These are phyloP conservation scores for Nannizzia gypsea DNA, from an alignment of 2,329 filamentous ascomycete genomes.

Conservation along the genomic window DNA sequence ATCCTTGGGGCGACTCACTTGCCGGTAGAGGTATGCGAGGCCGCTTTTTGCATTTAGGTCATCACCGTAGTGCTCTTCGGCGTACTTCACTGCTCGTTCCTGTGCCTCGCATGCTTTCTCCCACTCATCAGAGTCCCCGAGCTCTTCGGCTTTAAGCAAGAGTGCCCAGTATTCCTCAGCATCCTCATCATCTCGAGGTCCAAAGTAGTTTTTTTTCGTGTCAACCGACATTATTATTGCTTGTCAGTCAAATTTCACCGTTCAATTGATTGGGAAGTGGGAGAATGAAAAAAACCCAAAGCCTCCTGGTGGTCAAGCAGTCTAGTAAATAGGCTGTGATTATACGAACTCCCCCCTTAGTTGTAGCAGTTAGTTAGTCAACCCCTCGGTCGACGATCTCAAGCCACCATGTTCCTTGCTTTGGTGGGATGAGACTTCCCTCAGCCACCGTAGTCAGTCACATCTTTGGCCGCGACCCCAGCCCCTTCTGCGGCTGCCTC, in stretches of 20 bases:
- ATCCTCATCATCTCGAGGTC: neutral
- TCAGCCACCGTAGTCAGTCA: neutral
- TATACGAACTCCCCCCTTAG: neutral
- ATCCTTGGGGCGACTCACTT: slow-evolving; percentile 13
- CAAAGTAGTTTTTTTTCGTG: neutral
- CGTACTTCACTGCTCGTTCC: neutral
- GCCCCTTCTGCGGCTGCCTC: no score
- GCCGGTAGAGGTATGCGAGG: neutral
- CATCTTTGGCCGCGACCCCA: no score
- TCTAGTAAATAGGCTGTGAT: no score
- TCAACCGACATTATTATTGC: neutral
- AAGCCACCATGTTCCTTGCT: neutral
- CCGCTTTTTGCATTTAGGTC: neutral
- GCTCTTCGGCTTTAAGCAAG: neutral
- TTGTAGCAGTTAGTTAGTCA: no score
- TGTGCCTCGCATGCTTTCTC: neutral
- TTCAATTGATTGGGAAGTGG: neutral
- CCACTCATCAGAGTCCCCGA: neutral
- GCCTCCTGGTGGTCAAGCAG: neutral
- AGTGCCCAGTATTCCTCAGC: neutral
- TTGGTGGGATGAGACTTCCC: neutral
- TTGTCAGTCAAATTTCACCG: neutral
- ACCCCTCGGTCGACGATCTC: neutral
- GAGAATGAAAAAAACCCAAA: neutral
- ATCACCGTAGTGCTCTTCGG: neutral